Conservation (phyloP, 345 rosid species). For the Arabis hirsuta region DNA sequence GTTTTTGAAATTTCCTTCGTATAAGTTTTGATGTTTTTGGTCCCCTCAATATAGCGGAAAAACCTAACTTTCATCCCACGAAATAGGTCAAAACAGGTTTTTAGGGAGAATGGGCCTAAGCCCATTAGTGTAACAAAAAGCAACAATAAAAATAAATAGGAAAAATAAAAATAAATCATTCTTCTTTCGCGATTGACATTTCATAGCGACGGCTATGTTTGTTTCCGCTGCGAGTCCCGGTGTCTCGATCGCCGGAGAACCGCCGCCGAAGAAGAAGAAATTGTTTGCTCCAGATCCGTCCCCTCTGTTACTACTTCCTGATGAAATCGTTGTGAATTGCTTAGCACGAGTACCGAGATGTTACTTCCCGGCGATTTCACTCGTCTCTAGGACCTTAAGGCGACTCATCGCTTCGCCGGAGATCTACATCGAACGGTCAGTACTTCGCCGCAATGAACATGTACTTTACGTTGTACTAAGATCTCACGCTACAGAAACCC, state of each 20-base stretch:
- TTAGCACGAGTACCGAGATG: slow-evolving; percentile 34
- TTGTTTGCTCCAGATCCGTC: not conserved
- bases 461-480: slow-evolving; percentile 18
- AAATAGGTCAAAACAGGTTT: no score
- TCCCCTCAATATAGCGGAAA: not conserved
- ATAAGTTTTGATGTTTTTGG: no score
- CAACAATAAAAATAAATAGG: no score
- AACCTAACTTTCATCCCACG: no score
- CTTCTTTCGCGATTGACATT: not conserved
- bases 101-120: slow-evolving; percentile 2
- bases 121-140: not conserved
- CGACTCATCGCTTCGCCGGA: slow-evolving; percentile 32
- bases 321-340: not conserved
- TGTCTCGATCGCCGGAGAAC: not conserved
- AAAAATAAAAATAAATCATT: no score
- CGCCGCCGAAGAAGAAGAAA: slow-evolving; percentile 17
- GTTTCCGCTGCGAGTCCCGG: not conserved
- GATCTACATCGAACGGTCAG: slow-evolving; percentile 17
- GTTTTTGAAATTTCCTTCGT: no score
- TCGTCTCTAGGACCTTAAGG: slow-evolving; percentile 27
- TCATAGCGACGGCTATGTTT: slow-evolving; percentile 16
- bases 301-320: not conserved
- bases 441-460: not conserved
- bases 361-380: slow-evolving; percentile 29
- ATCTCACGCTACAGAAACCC: slow-evolving; percentile 22